Evolutionary conservation across 2,329 filamentous ascomycete species (phyloP).

Genomic region (Ophiocordyceps camponoti-floridani): DNA sequence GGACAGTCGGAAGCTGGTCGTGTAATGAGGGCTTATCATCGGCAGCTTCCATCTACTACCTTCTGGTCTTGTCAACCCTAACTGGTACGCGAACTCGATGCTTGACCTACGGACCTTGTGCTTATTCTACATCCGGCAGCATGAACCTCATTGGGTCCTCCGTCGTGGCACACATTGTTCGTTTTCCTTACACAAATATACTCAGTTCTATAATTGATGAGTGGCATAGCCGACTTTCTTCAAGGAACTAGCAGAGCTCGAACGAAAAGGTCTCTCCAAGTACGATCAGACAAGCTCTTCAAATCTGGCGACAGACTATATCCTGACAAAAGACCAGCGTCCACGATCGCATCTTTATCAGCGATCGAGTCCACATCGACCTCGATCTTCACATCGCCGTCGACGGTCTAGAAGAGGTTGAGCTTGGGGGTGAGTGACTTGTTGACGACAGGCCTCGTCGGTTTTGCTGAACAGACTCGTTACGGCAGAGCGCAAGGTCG

Average conservation of each 20-base stretch:
- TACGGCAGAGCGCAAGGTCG: slow-evolving; percentile 9
- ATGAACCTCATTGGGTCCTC: slow-evolving; percentile 59
- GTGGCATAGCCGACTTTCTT: slow-evolving; percentile 18
- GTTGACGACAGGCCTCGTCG: background rate
- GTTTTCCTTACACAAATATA: background rate
- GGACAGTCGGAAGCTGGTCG: slow-evolving; percentile 1
- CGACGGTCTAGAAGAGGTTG: slow-evolving; percentile 48
- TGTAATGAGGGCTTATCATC: slow-evolving; percentile 4
- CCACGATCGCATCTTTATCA: slow-evolving; percentile 38
- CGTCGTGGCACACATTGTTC: slow-evolving; percentile 39
- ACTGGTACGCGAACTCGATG: slow-evolving; percentile 15
- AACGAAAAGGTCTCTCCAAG: slow-evolving; percentile 9
- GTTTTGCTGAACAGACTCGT: background rate
- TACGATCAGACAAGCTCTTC: background rate
- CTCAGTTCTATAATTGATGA: background rate
- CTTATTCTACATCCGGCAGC: background rate
- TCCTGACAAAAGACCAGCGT: background rate
- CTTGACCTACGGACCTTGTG: background rate
- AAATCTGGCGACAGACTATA: background rate
- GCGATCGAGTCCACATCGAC: slow-evolving; percentile 44
- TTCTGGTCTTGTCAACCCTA: slow-evolving; percentile 54
- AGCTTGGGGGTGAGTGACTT: slow-evolving; percentile 18
- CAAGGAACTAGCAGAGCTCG: slow-evolving; percentile 20
- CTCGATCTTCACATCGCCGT: slow-evolving; percentile 48
- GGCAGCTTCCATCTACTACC: slow-evolving; percentile 43